These are phyloP conservation scores for Castanea sativa DNA, from an alignment of 306 rosid species.

Conservation along the genomic window DNA sequence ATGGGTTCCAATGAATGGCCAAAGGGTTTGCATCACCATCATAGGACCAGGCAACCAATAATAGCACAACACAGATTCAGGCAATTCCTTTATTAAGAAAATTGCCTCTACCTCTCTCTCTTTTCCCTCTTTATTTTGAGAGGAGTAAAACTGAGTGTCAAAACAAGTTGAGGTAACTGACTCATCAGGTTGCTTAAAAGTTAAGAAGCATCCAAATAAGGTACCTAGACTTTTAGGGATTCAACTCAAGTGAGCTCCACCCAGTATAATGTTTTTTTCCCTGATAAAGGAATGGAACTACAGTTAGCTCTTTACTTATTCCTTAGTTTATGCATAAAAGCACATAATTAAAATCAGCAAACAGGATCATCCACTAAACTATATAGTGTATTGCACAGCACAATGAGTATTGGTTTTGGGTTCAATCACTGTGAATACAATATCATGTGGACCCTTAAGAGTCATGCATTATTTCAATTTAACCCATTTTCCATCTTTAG, in stretches of 20 bases:
- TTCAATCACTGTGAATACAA: not conserved
- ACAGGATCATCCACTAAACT: not conserved
- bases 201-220: not conserved
- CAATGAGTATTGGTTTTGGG: not conserved
- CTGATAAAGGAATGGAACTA: not conserved
- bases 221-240: not conserved
- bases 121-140: conserved; percentile 7
- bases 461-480: not conserved
- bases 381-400: not conserved
- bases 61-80: not conserved
- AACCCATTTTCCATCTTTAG: not conserved
- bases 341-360: not conserved
- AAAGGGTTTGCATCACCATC: not conserved
- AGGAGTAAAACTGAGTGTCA: not conserved
- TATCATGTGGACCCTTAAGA: not conserved
- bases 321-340: not conserved
- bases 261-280: not conserved
- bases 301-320: not conserved
- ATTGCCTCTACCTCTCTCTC: not conserved
- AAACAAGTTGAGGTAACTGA: not conserved
- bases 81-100: not conserved
- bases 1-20: not conserved
- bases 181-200: conserved; percentile 11
- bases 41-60: not conserved
- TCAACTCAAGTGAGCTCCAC: not conserved